These are phyloP conservation scores for Eustoma russellianum DNA, from an alignment of 257 asterid genomes.

Conservation along the genomic window DNA sequence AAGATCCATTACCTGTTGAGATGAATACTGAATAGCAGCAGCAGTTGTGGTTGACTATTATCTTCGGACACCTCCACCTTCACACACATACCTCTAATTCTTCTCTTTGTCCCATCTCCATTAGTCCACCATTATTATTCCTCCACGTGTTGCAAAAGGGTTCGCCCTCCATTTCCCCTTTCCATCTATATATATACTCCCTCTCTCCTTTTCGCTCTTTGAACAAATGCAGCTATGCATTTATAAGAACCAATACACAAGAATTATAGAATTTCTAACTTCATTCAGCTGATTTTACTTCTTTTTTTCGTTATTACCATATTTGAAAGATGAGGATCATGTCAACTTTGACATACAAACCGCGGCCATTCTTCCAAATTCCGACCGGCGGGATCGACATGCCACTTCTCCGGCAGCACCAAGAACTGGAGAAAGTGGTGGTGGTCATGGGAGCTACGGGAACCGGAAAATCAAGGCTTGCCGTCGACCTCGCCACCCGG, in stretches of 20 bases:
- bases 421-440: conserved; percentile 57
- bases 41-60: conserved; percentile 9
- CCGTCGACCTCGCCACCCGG: conserved; percentile 70
- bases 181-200: no score
- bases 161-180: neutral
- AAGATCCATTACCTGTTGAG: neutral
- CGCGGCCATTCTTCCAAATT: conserved; percentile 25
- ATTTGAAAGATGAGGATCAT: no score
- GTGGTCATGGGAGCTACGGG: conserved; percentile 91
- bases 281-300: neutral
- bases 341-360: conserved; percentile 32
- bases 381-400: conserved; percentile 18
- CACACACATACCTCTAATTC: neutral
- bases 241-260: neutral
- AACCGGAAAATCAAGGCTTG: conserved; percentile 76
- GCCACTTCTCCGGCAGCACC: conserved; percentile 20
- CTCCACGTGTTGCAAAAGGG: neutral
- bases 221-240: neutral
- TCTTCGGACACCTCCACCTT: no score
- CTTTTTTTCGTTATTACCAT: no score
- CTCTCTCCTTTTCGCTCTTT: neutral
- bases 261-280: no score
- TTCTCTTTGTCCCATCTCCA: neutral
- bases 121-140: conserved; percentile 13
- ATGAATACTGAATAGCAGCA: no score